Evolutionary conservation across 495 filamentous ascomycete species (phyloP).

Genomic region (Xylaria curta): DNA sequence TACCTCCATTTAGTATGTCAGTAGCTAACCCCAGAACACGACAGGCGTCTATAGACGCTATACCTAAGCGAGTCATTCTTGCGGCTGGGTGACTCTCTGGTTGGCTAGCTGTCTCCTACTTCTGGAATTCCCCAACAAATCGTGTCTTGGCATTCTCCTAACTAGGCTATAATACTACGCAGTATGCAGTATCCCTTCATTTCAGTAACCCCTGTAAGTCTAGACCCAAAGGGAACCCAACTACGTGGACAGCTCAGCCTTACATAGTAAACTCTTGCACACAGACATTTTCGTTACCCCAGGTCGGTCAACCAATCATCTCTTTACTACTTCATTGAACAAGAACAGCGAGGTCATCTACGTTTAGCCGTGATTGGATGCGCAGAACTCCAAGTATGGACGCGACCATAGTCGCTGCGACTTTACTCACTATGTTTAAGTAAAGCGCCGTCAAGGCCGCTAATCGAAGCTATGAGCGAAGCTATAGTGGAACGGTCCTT

Average conservation of each 20-base stretch:
- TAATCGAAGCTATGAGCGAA: neutral
- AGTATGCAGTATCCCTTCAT: neutral
- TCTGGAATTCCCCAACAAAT: neutral
- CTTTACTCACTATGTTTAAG: neutral
- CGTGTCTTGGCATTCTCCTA: no score
- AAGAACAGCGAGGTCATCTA: neutral
- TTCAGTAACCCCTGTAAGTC: neutral
- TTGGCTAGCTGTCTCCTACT: neutral
- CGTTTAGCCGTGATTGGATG: neutral
- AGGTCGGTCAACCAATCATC: neutral
- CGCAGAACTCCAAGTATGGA: neutral
- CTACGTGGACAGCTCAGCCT: slow-evolving; percentile 2
- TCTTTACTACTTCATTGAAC: neutral
- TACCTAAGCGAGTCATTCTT: neutral
- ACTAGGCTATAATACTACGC: no score
- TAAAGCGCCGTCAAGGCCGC: neutral
- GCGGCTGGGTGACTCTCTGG: neutral
- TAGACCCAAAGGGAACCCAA: neutral
- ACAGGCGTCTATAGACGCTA: neutral
- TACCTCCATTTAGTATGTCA: neutral
- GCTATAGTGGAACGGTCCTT: neutral
- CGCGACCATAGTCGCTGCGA: neutral
- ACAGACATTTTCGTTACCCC: neutral
- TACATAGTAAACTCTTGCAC: neutral
- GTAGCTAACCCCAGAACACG: neutral